These are phyloP conservation scores for Osmozyma mogii DNA, from an alignment of 805 yeast genomes.

Conservation along the genomic window DNA sequence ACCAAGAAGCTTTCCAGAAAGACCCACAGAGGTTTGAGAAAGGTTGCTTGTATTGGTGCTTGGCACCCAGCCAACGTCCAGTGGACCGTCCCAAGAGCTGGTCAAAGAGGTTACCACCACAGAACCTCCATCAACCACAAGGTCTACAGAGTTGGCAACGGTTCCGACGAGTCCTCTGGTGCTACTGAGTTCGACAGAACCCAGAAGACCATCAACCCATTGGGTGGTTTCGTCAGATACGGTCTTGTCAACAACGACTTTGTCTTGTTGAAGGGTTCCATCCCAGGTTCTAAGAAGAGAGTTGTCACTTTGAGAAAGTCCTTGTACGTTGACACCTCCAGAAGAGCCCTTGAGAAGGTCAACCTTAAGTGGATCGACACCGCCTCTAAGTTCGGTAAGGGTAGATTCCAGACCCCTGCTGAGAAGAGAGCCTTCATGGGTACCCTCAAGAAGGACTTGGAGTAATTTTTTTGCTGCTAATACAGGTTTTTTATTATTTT, in stretches of 20 bases:
- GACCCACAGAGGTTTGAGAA: conserved; percentile 99
- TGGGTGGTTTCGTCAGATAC: conserved; percentile 99
- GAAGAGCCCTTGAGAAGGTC: conserved; percentile 95
- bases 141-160: conserved; percentile 98
- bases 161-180: conserved; percentile 88
- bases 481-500: no score
- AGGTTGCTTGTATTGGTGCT: conserved; percentile 99
- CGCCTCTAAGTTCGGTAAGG: conserved; percentile 99
- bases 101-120: conserved; percentile 99
- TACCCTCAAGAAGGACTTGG: conserved; percentile 97
- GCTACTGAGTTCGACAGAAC: conserved; percentile 99
- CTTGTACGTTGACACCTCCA: conserved; percentile 93
- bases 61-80: conserved; percentile 99
- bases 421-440: conserved; percentile 99
- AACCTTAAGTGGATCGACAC: conserved; percentile 99
- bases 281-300: conserved; percentile 99
- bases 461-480: conserved; percentile 20
- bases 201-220: conserved; percentile 98
- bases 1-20: conserved; percentile 99
- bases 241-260: conserved; percentile 98
- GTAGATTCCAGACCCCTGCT: conserved; percentile 99
- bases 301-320: conserved; percentile 98
- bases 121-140: conserved; percentile 99
- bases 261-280: conserved; percentile 95
- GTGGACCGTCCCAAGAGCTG: conserved; percentile 99